These are phyloP conservation scores for Diaporthe sp. DNA, from an alignment of 2,329 filamentous ascomycete genomes.

Conservation along the genomic window DNA sequence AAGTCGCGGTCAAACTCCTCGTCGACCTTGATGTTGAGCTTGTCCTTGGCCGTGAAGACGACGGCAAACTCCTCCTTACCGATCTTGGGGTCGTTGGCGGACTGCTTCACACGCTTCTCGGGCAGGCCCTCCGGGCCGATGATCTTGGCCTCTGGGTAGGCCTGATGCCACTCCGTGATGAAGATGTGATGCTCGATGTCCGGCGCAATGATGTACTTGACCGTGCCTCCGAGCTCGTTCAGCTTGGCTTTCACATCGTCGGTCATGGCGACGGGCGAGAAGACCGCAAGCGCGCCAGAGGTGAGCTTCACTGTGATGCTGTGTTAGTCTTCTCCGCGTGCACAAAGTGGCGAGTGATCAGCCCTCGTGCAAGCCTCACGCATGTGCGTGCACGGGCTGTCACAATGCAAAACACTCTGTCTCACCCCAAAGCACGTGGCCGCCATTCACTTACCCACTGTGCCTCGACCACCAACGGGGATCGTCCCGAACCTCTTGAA, in stretches of 20 bases:
- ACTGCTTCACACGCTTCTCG: slow-evolving; percentile 80
- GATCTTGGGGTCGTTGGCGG: slow-evolving; percentile 68
- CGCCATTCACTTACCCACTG: slow-evolving; percentile 73
- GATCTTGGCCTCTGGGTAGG: slow-evolving; percentile 83
- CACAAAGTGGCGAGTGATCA: not conserved
- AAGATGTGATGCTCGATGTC: slow-evolving; percentile 98
- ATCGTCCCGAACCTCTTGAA: slow-evolving; percentile 85
- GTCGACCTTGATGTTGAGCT: slow-evolving; percentile 68
- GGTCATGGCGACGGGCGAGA: slow-evolving; percentile 91
- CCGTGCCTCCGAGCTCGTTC: slow-evolving; percentile 74
- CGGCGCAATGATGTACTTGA: slow-evolving; percentile 88
- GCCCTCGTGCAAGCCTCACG: not conserved
- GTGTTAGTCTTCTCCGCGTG: slow-evolving; percentile 2
- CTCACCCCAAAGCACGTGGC: not conserved
- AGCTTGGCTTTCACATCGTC: slow-evolving; percentile 77
- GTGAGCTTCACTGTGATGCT: slow-evolving; percentile 77
- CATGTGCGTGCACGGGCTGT: not conserved
- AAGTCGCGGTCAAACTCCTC: slow-evolving; percentile 90
- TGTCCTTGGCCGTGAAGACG: slow-evolving; percentile 73
- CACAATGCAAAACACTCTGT: not conserved
- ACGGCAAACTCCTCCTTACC: slow-evolving; percentile 72
- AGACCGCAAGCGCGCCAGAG: slow-evolving; percentile 85
- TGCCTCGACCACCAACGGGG: slow-evolving; percentile 89
- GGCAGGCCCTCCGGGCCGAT: slow-evolving; percentile 86
- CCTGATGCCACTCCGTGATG: slow-evolving; percentile 85